Base-by-base conservation (phyloP, 306 rosid genomes). In the Benincasa hispida region DNA sequence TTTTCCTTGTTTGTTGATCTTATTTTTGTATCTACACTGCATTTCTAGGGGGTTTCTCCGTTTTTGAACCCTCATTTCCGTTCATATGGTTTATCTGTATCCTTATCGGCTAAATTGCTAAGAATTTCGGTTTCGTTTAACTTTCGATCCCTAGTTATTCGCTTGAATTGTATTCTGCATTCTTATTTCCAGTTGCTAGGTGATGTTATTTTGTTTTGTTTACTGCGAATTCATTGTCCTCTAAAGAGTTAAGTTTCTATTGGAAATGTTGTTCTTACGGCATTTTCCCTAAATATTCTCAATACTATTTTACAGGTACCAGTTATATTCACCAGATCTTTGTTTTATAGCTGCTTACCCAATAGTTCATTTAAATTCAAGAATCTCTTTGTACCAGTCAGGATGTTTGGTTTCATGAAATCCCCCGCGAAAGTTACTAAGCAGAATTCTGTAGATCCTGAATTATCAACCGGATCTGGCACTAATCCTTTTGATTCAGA, bases 391-490 rank as follows among this genome's bases (percentile, higher is more conserved):
- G 53, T 24, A 76, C 56, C 56, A 56, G 70, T 57, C 72, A 78
- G 60, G 80, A 77, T 77, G 80, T 77, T 77, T 63, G 92, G 99
- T 75, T 92, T 86, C 54, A 73, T 65, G 83, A 95, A 86, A 86
- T 77, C 90, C 25, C 83, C 92, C 22, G 84, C 79, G 48, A 87
- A 79, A 70, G 19, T 79, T 62, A 74, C 66, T 22, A 85, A 82
- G 84, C 91, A 79, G 77, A 78, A 79, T 37, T 83, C 88, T 22
- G 88, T 75, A 8, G 87, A 83, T 72, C 81, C 82, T 7, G 88
- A 76, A 27, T 63, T 78, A 35, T 73, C 70, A 65, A 66, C 70
- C 51, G 76, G 79, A 70, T 74, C 79, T n/a, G 28, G 80, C 57
- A 15, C 72, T 17, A 75, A 78, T 78, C 78, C 82, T 37, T 68